Evolutionary conservation across 352 stramenopile species (phyloP).

Genomic region (Globisporangium okanoganense): DNA sequence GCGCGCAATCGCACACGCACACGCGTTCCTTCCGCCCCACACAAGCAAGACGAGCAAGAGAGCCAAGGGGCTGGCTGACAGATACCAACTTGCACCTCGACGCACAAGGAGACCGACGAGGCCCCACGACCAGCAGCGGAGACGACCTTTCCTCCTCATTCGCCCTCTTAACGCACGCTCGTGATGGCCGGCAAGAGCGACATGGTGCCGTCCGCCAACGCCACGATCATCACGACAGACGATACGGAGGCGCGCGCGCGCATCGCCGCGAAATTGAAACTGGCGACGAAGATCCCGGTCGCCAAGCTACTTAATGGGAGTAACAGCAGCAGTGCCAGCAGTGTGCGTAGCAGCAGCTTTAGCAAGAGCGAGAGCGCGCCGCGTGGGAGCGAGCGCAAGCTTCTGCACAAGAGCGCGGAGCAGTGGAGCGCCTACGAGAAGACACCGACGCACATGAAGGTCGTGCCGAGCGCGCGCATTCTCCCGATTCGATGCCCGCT

Average conservation of each 20-base stretch:
- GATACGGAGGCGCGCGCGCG: conserved; percentile 13
- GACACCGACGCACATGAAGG: conserved; percentile 44
- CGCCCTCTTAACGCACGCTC: too few species aligned
- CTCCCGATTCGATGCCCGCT: conserved; percentile 79
- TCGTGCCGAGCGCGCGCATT: conserved; percentile 50
- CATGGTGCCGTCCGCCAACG: not conserved
- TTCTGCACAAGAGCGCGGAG: conserved; percentile 60
- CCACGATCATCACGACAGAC: conserved; percentile 10
- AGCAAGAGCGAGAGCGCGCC: conserved; percentile 6
- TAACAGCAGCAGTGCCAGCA: conserved; percentile 2
- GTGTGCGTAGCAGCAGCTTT: conserved; percentile 14
- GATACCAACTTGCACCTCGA: conserved; percentile 2
- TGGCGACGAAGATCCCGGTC: conserved; percentile 9
- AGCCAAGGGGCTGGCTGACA: not conserved
- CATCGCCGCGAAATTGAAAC: conserved; percentile 22
- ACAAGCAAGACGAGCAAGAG: not conserved
- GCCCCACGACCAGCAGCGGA: too few species aligned
- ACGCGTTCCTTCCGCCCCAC: conserved; percentile 10
- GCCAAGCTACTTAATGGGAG: conserved; percentile 13
- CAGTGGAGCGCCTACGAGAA: conserved; percentile 68
- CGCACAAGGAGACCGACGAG: not conserved
- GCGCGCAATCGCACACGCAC: conserved; percentile 3
- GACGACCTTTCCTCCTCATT: too few species aligned
- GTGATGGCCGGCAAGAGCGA: not conserved
- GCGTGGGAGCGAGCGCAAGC: conserved; percentile 35